These are phyloP conservation scores for Stellera chamaejasme DNA, from an alignment of 345 rosid species.

Conservation along the genomic window DNA sequence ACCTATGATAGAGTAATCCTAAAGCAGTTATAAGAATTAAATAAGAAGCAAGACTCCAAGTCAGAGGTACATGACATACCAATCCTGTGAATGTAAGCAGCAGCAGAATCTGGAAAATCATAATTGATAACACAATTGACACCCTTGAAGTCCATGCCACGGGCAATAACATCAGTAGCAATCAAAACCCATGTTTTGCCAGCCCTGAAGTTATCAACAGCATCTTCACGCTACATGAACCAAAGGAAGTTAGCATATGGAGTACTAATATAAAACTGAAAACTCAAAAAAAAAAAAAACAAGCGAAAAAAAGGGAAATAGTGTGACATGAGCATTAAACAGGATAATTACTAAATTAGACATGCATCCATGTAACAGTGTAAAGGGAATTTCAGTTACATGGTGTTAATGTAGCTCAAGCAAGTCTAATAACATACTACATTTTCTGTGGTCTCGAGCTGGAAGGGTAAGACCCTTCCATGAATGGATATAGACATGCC, in stretches of 20 bases:
- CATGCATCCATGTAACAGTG: too few species aligned
- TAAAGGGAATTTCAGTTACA: too few species aligned
- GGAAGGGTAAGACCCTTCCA: too few species aligned
- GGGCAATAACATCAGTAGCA: slow-evolving; percentile 91
- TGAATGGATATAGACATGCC: too few species aligned
- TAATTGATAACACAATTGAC: slow-evolving; percentile 86
- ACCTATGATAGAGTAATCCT: too few species aligned
- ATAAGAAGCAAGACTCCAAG: background rate
- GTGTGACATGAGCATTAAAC: background rate
- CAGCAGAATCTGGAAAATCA: slow-evolving; percentile 85
- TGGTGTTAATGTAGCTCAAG: too few species aligned
- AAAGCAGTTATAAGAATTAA: too few species aligned
- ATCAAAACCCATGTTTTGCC: slow-evolving; percentile 91
- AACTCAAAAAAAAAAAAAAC: background rate
- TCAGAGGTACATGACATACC: slow-evolving; percentile 35
- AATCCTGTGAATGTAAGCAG: slow-evolving; percentile 91
- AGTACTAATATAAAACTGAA: background rate
- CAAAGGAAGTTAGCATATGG: slow-evolving; percentile 5
- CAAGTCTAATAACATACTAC: too few species aligned
- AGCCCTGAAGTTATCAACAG: slow-evolving; percentile 73
- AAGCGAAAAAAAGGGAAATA: background rate
- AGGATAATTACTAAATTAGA: too few species aligned
- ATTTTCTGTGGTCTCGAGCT: too few species aligned
- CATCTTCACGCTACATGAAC: slow-evolving; percentile 62
- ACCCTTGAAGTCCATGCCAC: slow-evolving; percentile 99